Base-by-base conservation (phyloP, 345 rosid genomes). In the Carallia brachiata region DNA sequence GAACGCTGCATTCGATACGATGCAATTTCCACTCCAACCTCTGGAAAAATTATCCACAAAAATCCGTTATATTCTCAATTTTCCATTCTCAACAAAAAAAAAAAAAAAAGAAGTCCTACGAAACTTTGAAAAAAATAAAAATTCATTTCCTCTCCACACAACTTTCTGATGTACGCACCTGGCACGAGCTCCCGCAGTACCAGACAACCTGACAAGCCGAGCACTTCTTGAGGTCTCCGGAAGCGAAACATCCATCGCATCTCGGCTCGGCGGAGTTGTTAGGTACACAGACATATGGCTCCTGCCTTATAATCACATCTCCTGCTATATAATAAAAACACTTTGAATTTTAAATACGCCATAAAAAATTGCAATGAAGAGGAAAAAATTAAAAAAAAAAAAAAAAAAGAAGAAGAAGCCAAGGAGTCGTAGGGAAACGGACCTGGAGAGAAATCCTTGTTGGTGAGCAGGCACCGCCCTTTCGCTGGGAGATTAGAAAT, bases 11-110 rank as follows among this genome's bases (percentile, higher is more conserved):
- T 73, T 95, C 97, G 52, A 86, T 82, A 19, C 87, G 89, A 78
- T 95, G 99, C 82, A 89, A 69, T 66, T 81, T 89, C 98, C 98
- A 92, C 53, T 89, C 94, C 62, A 80, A 81, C 69, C 86, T 95
- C 99, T 90, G 84, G 84, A 65, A 71, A 7, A 71, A 75, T 57
- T 10, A 73, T 36, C 15, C 17, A 50, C 61, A 47, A 32, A 47
- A 31, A n/a, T 31, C 19, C 23, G 7, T 16, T 19, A 54, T 39
- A 36, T 62, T 39, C 1, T 61, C 27, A 36, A 0, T 15, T 13
- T 7, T 62, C 40, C 40, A 48, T 13, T 17, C 17, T 40, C 0
- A 9, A 44, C 23, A 12, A n/a, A n/a, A 18, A 53, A 15, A 10
- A 23, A 23, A 0, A 57, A 47, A n/a, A n/a, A n/a, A n/a, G n/a